phyloP scores from a whole-genome alignment of 176 grass and related monocot species.

The Oryza meyeriana region DNA sequence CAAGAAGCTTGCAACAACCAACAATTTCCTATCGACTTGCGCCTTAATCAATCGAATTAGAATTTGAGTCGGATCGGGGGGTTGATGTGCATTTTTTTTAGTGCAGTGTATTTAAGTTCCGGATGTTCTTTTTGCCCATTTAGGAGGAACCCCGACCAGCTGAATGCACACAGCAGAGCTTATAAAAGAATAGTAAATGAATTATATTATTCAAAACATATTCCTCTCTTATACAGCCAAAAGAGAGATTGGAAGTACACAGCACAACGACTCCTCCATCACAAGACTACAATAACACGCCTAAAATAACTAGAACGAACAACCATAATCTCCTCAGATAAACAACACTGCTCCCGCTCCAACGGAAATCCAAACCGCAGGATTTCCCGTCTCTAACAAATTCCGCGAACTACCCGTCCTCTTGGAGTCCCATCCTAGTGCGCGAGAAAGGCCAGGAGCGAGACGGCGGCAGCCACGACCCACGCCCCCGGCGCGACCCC shows the following conservation, averaged over 20 bases:
- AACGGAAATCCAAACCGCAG: conserved; percentile 42
- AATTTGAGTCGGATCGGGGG: no score
- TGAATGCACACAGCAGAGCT: not conserved
- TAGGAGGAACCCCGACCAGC: not conserved
- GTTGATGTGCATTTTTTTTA: no score
- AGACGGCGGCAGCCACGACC: conserved; percentile 44
- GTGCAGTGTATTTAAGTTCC: no score
- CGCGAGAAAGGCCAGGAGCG: conserved; percentile 49
- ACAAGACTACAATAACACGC: not conserved
- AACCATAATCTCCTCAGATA: not conserved
- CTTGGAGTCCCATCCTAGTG: conserved; percentile 18
- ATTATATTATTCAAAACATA: conserved; percentile 26
- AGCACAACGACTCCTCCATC: not conserved
- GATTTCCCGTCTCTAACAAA: not conserved
- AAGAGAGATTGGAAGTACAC: conserved; percentile 50
- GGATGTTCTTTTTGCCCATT: no score
- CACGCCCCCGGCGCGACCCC: conserved; percentile 36
- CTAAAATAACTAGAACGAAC: conserved; percentile 32
- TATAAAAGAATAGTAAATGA: conserved; percentile 46
- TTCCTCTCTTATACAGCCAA: conserved; percentile 66
- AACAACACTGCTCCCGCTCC: not conserved
- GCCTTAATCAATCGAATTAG: no score
- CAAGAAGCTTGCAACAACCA: no score
- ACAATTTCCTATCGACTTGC: no score
- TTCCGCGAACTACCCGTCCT: not conserved